These are phyloP conservation scores for Torulaspora franciscae DNA, from an alignment of 805 yeast genomes.

Conservation along the genomic window DNA sequence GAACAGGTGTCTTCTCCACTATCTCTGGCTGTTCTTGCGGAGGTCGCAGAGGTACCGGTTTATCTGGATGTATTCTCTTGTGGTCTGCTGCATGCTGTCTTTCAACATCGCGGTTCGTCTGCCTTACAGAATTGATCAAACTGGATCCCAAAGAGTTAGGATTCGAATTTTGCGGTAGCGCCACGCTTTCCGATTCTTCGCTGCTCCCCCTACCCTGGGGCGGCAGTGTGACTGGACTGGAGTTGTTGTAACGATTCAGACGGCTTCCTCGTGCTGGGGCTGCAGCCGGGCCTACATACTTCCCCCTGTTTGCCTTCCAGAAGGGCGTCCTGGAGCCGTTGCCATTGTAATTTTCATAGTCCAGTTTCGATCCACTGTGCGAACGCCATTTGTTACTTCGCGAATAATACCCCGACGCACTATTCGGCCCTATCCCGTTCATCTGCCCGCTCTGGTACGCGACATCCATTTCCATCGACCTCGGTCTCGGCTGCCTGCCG, in stretches of 20 bases:
- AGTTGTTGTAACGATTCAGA: neutral
- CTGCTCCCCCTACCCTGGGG: constrained; percentile 1
- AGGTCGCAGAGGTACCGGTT: constrained; percentile 1
- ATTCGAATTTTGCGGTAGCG: constrained; percentile 4
- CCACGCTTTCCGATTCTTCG: constrained; percentile 1
- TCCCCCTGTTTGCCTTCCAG: constrained; percentile 14
- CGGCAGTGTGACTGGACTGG: neutral
- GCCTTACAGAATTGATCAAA: constrained; percentile 31
- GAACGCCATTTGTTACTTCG: constrained; percentile 27
- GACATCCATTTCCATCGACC: constrained; percentile 16
- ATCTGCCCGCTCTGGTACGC: constrained; percentile 5
- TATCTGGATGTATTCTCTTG: constrained; percentile 12
- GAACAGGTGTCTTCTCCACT: neutral
- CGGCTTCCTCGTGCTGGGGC: constrained; percentile 2
- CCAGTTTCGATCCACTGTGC: constrained; percentile 9
- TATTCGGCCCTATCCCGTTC: constrained; percentile 7
- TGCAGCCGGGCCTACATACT: neutral
- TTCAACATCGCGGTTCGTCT: constrained; percentile 24
- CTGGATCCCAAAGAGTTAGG: constrained; percentile 28
- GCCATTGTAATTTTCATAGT: constrained; percentile 5
- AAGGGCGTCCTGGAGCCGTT: constrained; percentile 12
- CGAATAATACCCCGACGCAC: constrained; percentile 16
- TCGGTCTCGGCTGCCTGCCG: constrained; percentile 19
- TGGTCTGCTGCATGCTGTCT: constrained; percentile 15
- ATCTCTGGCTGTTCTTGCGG: neutral